These are phyloP conservation scores for Adiantum capillusveneris DNA, from an alignment of 75 land plant species.

Conservation along the genomic window DNA sequence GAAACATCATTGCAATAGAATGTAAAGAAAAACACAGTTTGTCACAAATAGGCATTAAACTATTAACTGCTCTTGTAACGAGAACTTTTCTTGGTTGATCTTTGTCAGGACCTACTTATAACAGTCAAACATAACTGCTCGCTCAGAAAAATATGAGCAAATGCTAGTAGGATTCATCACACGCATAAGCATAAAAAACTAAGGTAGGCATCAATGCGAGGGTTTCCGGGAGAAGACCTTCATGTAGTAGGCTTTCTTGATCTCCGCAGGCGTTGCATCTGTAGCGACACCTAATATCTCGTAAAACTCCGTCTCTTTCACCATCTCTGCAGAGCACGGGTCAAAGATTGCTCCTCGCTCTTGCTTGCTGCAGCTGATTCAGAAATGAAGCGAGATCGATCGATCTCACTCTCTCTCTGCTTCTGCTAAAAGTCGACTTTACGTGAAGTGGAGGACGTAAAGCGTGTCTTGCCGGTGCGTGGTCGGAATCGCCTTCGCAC, in stretches of 20 bases:
- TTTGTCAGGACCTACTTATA: neutral
- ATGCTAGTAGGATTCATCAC: neutral
- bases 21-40: neutral
- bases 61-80: neutral
- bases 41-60: neutral
- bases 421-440: too few relatives aligned
- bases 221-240: slow-evolving; percentile 45
- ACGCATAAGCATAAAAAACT: neutral
- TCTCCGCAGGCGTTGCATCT: slow-evolving; percentile 52
- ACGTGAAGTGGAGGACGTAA: too few relatives aligned
- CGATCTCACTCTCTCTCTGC: too few relatives aligned
- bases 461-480: too few relatives aligned
- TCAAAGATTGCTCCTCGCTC: too few relatives aligned
- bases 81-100: neutral
- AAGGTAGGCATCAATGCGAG: slow-evolving; percentile 1
- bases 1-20: neutral
- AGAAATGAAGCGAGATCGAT: too few relatives aligned
- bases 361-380: neutral
- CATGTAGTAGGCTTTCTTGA: slow-evolving; percentile 78
- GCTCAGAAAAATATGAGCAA: neutral
- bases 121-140: neutral
- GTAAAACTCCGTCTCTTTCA: slow-evolving; percentile 65
- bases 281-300: slow-evolving; percentile 53
- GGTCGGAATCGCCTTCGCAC: too few relatives aligned
- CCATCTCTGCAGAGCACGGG: slow-evolving; percentile 33